Evolutionary conservation across 345 rosid species (phyloP), one percentile per base, ranked within the genome.

Genomic region (Cardamine chenopodiifolia): DNA sequence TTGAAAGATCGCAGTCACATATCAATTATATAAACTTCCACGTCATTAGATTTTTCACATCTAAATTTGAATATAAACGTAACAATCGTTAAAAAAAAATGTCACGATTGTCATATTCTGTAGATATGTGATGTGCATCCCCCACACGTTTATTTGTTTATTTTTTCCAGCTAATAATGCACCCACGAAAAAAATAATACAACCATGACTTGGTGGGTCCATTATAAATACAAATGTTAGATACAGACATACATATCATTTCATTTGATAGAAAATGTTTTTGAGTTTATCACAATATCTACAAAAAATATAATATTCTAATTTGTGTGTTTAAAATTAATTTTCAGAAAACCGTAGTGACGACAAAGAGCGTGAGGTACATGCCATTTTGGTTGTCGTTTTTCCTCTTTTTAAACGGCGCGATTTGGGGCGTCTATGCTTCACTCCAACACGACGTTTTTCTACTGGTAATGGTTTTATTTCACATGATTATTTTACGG

Each of bases 361-460:
- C 77, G 0, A 87, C 81, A 0, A 86, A 80, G 68, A 90, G 94
- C 44, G 94, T 88, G 49, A 90, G 84, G 64, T 90, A 81, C 83
- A 86, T 90, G 94, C 97, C 97, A 10, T 89, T 91, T 72, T 65
- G 85, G 32, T 85, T 91, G 53, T 87, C 97, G 7, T 86, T 86
- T 34, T 87, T 78, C 76, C 63, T 86, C n/a, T 86, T 85, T 80
- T 75, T 89, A 73, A 91, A 91, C 57, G 91, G 95, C 11, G 92
- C 83, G 18, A 73, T 82, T 23, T 91, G 92, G 97, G 68, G 81
- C 0, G 52, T 82, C 37, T 89, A 87, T 60, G 95, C 97, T 26
- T 31, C 78, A 23, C 89, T 89, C 42, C 84, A 76, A 1, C 45
- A 54, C 9, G 97, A 91, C 35, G 31, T 56, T 40, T 86, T 87